Percentiles rank a stretch among this genome's conserved stretches.
Conservation (phyloP, 2,329 filamentous ascomycete species). For the Colletotrichum liriopes region DNA sequence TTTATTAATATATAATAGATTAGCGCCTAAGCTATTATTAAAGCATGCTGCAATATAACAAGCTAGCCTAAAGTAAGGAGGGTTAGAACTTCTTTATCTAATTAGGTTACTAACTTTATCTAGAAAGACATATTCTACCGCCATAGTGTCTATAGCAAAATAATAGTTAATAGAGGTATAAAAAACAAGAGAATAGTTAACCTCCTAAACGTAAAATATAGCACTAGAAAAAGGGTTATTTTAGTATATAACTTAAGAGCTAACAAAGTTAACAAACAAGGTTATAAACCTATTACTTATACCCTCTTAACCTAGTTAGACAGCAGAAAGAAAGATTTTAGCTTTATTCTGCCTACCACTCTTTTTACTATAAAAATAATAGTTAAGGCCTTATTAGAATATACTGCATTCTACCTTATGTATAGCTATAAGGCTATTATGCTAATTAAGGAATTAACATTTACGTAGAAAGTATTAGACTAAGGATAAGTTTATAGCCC, state of each 20-base stretch:
- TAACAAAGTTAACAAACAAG: neutral
- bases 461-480: neutral
- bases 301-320: neutral
- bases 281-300: neutral
- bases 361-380: neutral
- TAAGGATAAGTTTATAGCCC: neutral
- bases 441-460: neutral
- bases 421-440: neutral
- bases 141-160: neutral
- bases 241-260: neutral
- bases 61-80: too few species aligned
- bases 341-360: accelerated
- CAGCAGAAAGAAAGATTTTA: neutral
- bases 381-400: neutral
- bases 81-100: too few species aligned
- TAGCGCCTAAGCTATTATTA: too few species aligned
- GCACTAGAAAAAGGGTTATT: neutral
- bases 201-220: neutral
- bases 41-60: too few species aligned
- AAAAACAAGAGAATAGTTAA: neutral
- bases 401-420: neutral
- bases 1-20: too few species aligned
- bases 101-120: too few species aligned
- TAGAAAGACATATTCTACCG: too few species aligned
- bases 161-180: neutral